Evolutionary conservation across 2,329 filamentous ascomycete genomes (phyloP).

Genomic region (Xylaria sp.): DNA sequence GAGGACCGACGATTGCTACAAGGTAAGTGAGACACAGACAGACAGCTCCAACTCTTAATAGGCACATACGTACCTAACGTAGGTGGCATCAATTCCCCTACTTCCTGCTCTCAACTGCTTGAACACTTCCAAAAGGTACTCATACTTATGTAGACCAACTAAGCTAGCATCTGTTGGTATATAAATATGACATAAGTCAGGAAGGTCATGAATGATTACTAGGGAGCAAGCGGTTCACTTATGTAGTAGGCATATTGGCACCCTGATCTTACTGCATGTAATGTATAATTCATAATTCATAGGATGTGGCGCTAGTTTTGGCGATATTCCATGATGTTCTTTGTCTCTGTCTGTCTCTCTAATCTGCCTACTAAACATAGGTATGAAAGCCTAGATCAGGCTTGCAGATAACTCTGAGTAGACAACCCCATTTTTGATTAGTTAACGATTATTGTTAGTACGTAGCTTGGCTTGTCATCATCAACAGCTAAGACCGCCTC

Average conservation of each 20-base stretch:
- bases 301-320: too few relatives aligned
- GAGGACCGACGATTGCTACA: background rate
- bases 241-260: too few relatives aligned
- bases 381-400: background rate
- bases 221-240: too few relatives aligned
- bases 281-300: background rate
- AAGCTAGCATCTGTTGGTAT: background rate
- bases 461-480: background rate
- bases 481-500: constrained; percentile 2
- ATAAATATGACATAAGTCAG: too few relatives aligned
- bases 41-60: background rate
- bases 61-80: background rate
- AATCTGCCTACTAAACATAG: background rate
- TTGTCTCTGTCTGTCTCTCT: too few relatives aligned
- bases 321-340: too few relatives aligned
- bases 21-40: background rate
- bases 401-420: background rate
- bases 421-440: background rate
- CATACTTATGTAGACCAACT: background rate
- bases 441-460: background rate
- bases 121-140: too few relatives aligned
- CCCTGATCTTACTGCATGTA: background rate
- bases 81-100: background rate
- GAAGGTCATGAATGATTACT: too few relatives aligned
- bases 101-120: background rate